Percentiles rank a stretch among this genome's conserved stretches.
phyloP scores from a whole-genome alignment of 495 filamentous ascomycete genomes.

The Paragyromitra xinjiangensis region DNA sequence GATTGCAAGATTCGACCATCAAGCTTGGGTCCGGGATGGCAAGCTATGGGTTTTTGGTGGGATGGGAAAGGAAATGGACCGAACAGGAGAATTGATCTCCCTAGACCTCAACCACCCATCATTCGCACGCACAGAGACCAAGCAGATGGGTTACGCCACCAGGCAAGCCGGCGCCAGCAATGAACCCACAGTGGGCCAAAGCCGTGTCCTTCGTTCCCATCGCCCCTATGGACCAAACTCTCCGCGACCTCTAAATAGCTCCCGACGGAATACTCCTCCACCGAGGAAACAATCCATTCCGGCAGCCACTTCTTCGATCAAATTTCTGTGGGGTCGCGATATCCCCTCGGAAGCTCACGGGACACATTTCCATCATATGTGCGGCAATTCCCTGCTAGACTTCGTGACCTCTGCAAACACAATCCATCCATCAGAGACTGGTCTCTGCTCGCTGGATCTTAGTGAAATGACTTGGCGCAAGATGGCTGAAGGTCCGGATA shows the following conservation, averaged over 20 bases:
- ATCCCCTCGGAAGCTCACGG: slow-evolving; percentile 88
- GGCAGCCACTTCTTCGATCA: slow-evolving; percentile 86
- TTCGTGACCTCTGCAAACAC: slow-evolving; percentile 92
- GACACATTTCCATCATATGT: slow-evolving; percentile 93
- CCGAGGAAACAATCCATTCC: slow-evolving; percentile 60
- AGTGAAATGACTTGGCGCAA: slow-evolving; percentile 89
- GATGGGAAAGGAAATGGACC: slow-evolving; percentile 92
- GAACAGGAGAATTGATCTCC: slow-evolving; percentile 94
- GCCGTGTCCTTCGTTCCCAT: slow-evolving; percentile 56
- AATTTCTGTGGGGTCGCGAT: slow-evolving; percentile 86
- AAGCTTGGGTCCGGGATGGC: slow-evolving; percentile 67
- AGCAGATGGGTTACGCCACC: slow-evolving; percentile 53
- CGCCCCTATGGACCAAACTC: slow-evolving; percentile 59
- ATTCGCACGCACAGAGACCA: slow-evolving; percentile 64
- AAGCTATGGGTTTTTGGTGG: slow-evolving; percentile 98
- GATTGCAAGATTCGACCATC: slow-evolving; percentile 91
- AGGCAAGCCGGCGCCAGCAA: slow-evolving; percentile 45
- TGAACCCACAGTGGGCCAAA: slow-evolving; percentile 54
- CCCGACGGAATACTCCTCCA: slow-evolving; percentile 60
- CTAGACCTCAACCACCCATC: slow-evolving; percentile 87
- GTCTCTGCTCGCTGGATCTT: slow-evolving; percentile 85
- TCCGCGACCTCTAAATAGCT: slow-evolving; percentile 61
- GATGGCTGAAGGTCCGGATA: slow-evolving; percentile 88
- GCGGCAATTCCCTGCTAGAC: slow-evolving; percentile 89
- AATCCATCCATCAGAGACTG: slow-evolving; percentile 83